These are phyloP conservation scores for Diophrys sp. DNA, from an alignment of 73 alveolate species.

Conservation along the genomic window DNA sequence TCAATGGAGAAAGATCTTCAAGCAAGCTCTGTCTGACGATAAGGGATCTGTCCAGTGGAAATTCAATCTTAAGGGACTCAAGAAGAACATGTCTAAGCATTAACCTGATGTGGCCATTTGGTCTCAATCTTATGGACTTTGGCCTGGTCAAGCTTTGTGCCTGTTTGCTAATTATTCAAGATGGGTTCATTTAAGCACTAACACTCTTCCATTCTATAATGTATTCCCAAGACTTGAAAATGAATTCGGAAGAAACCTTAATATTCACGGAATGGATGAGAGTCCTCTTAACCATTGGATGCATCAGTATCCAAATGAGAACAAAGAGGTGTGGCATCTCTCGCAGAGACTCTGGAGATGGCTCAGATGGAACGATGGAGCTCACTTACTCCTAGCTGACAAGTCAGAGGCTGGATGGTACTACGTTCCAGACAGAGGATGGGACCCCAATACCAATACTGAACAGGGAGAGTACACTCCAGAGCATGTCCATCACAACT, in stretches of 20 bases:
- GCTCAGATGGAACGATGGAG: conserved; percentile 75
- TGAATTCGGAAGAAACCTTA: conserved; percentile 57
- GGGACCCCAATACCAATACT: conserved; percentile 34
- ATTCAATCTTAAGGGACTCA: conserved; percentile 54
- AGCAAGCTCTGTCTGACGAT: conserved; percentile 41
- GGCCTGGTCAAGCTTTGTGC: conserved; percentile 86
- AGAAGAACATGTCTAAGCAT: conserved; percentile 21
- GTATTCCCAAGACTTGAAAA: conserved; percentile 80
- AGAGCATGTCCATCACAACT: conserved; percentile 67
- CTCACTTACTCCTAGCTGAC: conserved; percentile 66
- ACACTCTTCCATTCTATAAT: conserved; percentile 82
- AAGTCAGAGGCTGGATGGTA: conserved; percentile 76
- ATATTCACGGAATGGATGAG: conserved; percentile 66
- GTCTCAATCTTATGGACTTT: conserved; percentile 66
- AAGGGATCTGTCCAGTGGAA: conserved; percentile 50
- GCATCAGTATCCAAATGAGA: conserved; percentile 56
- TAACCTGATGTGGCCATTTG: conserved; percentile 38
- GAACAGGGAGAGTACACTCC: conserved; percentile 62
- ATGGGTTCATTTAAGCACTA: conserved; percentile 78
- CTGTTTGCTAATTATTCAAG: conserved; percentile 80
- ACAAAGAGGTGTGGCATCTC: conserved; percentile 27
- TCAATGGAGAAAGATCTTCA: conserved; percentile 75
- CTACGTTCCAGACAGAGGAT: conserved; percentile 61
- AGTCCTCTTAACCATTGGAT: conserved; percentile 72
- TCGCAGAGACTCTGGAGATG: conserved; percentile 56